Percentiles rank a stretch among this genome's conserved stretches.
These are phyloP conservation scores for Phalaenopsis hybrid DNA, from an alignment of 116 monocot genomes.

Conservation along the genomic window DNA sequence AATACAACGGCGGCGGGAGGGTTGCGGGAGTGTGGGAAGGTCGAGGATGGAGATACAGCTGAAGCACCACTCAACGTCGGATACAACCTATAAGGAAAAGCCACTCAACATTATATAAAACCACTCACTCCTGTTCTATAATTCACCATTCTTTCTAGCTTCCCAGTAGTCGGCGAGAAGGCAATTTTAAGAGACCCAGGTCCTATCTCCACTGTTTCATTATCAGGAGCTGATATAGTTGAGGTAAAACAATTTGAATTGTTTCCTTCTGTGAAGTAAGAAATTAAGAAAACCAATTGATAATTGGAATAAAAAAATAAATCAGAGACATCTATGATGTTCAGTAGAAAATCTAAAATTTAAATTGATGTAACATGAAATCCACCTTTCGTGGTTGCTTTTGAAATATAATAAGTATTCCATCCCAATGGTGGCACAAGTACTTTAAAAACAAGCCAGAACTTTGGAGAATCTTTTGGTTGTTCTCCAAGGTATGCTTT, in stretches of 20 bases:
- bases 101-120: background rate
- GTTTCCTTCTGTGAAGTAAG: background rate
- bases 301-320: background rate
- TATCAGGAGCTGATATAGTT: slow-evolving; percentile 17
- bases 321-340: background rate
- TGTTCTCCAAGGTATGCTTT: slow-evolving; percentile 63
- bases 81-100: too few species aligned
- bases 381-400: slow-evolving; percentile 33
- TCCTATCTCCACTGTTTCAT: slow-evolving; percentile 50
- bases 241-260: slow-evolving; percentile 18
- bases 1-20: too few species aligned
- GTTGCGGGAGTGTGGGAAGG: too few species aligned
- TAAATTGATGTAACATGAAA: slow-evolving; percentile 1
- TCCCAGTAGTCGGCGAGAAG: slow-evolving; percentile 54
- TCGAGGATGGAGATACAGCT: too few species aligned
- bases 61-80: too few species aligned
- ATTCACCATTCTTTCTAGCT: slow-evolving; percentile 48
- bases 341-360: background rate
- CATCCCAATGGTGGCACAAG: slow-evolving; percentile 67
- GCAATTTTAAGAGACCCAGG: slow-evolving; percentile 60
- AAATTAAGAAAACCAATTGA: background rate
- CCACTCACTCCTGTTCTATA: slow-evolving; percentile 51
- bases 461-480: slow-evolving; percentile 42
- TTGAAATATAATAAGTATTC: slow-evolving; percentile 73
- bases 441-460: slow-evolving; percentile 69